phyloP scores from a whole-genome alignment of 495 filamentous ascomycete genomes.

The Annulohypoxylon moriforme region DNA sequence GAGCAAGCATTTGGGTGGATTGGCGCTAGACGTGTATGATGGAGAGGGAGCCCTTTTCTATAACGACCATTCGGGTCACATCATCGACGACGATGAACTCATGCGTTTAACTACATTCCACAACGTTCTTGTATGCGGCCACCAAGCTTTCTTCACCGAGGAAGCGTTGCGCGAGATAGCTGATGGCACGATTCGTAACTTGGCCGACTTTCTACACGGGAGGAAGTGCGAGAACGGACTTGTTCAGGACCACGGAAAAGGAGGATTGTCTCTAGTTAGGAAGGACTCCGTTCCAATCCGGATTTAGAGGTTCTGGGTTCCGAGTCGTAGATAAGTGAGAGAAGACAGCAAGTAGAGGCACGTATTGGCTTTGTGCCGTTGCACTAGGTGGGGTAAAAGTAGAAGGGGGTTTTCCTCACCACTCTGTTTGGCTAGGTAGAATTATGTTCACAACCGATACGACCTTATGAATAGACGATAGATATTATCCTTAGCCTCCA shows the following conservation, averaged over 20 bases:
- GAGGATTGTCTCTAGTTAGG: slow-evolving; percentile 9
- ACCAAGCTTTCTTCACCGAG: slow-evolving; percentile 77
- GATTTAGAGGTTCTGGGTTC: slow-evolving; percentile 30
- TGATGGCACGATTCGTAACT: slow-evolving; percentile 67
- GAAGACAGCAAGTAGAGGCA: neutral
- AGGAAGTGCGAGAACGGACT: slow-evolving; percentile 55
- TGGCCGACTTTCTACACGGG: slow-evolving; percentile 52
- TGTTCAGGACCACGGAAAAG: slow-evolving; percentile 40
- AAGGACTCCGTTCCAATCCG: slow-evolving; percentile 41
- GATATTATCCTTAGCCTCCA: neutral
- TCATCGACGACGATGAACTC: slow-evolving; percentile 75
- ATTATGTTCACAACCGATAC: neutral
- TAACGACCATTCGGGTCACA: slow-evolving; percentile 71
- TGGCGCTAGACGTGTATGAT: slow-evolving; percentile 71
- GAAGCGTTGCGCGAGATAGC: slow-evolving; percentile 75
- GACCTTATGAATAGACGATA: neutral
- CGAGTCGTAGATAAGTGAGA: slow-evolving; percentile 8
- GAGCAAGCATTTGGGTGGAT: slow-evolving; percentile 61
- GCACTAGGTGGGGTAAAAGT: neutral
- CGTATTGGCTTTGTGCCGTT: neutral
- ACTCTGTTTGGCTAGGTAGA: neutral
- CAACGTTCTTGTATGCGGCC: slow-evolving; percentile 74
- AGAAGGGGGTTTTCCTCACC: neutral
- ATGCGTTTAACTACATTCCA: slow-evolving; percentile 77
- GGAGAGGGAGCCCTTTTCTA: slow-evolving; percentile 69